Evolutionary conservation across 495 filamentous ascomycete species (phyloP).

Genomic region (Daldinia grandis): DNA sequence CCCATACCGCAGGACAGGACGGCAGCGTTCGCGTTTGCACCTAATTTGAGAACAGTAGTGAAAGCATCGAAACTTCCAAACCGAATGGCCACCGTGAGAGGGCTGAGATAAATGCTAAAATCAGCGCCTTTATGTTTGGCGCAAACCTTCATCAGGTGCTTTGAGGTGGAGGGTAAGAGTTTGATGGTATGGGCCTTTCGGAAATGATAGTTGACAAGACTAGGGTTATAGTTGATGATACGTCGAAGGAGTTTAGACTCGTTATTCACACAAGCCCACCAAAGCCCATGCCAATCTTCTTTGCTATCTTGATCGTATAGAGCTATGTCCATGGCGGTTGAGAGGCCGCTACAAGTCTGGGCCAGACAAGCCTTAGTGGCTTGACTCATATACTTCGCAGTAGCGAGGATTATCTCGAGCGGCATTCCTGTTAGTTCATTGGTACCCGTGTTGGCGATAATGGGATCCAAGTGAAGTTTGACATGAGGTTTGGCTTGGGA

Average conservation of each 20-base stretch:
- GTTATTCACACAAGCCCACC: constrained; percentile 16
- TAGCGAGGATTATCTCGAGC: neutral
- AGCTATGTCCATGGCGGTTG: neutral
- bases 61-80: neutral
- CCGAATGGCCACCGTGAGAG: constrained; percentile 7
- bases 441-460: neutral
- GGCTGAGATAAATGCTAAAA: neutral
- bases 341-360: neutral
- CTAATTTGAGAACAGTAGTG: neutral
- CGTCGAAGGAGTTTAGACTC: neutral
- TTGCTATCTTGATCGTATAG: constrained; percentile 9
- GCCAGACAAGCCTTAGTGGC: neutral
- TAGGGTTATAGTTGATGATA: neutral
- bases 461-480: neutral
- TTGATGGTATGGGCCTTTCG: neutral
- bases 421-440: neutral
- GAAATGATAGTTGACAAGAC: constrained; percentile 4
- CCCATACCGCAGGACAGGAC: neutral
- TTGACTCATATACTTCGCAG: constrained; percentile 6
- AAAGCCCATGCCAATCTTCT: constrained; percentile 12
- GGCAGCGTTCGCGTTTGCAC: neutral
- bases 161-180: neutral
- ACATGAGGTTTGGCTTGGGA: neutral
- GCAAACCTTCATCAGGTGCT: neutral
- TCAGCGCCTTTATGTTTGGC: neutral